These are phyloP conservation scores for Phtheirospermum japonicum DNA, from an alignment of 257 asterid genomes.

Conservation along the genomic window DNA sequence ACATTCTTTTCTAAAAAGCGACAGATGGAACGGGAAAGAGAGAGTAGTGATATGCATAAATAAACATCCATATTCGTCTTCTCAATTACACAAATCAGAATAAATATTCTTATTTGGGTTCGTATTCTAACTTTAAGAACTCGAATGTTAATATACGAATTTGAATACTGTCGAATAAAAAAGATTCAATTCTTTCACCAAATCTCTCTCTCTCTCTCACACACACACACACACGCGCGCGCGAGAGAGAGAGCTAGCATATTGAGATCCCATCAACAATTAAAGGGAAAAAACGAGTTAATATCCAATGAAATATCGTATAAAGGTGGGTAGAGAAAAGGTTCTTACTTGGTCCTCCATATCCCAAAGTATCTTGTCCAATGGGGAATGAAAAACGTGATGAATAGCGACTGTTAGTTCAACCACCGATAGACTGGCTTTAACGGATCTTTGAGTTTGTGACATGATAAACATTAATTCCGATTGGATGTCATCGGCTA, in stretches of 20 bases:
- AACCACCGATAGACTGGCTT: constrained; percentile 58
- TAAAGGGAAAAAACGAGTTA: constrained; percentile 1
- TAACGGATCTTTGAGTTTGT: constrained; percentile 41
- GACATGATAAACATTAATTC: constrained; percentile 50
- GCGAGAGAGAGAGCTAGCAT: too few relatives aligned
- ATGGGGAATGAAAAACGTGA: constrained; percentile 72
- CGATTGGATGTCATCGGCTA: constrained; percentile 74
- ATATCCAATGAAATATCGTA: constrained; percentile 5
- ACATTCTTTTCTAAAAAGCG: too few relatives aligned
- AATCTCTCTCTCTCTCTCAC: too few relatives aligned
- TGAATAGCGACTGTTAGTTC: constrained; percentile 87
- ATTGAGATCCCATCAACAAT: neutral
- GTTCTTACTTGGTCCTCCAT: constrained; percentile 79
- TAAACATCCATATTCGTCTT: too few relatives aligned
- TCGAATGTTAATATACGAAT: neutral
- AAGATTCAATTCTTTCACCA: too few relatives aligned
- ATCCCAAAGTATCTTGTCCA: constrained; percentile 93
- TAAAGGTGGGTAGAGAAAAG: neutral
- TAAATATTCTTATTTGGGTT: too few relatives aligned
- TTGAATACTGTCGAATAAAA: neutral
- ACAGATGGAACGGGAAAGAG: too few relatives aligned
- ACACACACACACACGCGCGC: too few relatives aligned
- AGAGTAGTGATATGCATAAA: too few relatives aligned
- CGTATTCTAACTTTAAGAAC: too few relatives aligned
- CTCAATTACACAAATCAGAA: too few relatives aligned